phyloP scores from a whole-genome alignment of 352 stramenopile genomes.

The Pythium phragmiticola region DNA sequence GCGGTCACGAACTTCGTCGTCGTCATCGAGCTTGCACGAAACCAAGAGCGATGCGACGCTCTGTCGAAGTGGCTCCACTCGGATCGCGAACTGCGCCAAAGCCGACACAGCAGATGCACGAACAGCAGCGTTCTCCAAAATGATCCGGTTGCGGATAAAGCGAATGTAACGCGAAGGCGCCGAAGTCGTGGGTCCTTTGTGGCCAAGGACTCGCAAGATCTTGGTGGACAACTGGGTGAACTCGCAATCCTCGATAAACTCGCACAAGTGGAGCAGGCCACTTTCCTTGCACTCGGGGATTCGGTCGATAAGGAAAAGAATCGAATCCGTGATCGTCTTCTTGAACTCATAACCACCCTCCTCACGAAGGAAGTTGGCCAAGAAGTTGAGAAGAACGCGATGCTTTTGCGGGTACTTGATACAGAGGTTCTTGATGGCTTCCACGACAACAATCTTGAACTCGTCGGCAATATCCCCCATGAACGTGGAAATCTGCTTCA shows the following conservation, averaged over 20 bases:
- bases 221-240: constrained; percentile 90
- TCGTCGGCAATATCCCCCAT: constrained; percentile 99
- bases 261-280: constrained; percentile 96
- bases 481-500: constrained; percentile 98
- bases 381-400: constrained; percentile 96
- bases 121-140: constrained; percentile 97
- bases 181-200: constrained; percentile 93
- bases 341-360: constrained; percentile 99
- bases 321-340: constrained; percentile 97
- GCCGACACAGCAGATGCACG: constrained; percentile 95
- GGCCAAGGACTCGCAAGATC: constrained; percentile 95
- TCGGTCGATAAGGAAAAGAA: constrained; percentile 95
- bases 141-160: constrained; percentile 99
- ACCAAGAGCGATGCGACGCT: constrained; percentile 95
- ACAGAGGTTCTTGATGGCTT: constrained; percentile 96
- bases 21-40: constrained; percentile 95
- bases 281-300: constrained; percentile 98
- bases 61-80: constrained; percentile 89
- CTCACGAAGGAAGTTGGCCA: constrained; percentile 97
- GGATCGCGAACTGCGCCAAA: constrained; percentile 95
- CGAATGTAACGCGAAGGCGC: constrained; percentile 97
- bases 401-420: constrained; percentile 99
- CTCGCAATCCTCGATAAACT: constrained; percentile 99
- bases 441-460: constrained; percentile 99
- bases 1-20: constrained; percentile 96